Evolutionary conservation across 805 yeast species (phyloP), one percentile per base, ranked within the genome.

Genomic region (Middelhovenomyces tepae): DNA sequence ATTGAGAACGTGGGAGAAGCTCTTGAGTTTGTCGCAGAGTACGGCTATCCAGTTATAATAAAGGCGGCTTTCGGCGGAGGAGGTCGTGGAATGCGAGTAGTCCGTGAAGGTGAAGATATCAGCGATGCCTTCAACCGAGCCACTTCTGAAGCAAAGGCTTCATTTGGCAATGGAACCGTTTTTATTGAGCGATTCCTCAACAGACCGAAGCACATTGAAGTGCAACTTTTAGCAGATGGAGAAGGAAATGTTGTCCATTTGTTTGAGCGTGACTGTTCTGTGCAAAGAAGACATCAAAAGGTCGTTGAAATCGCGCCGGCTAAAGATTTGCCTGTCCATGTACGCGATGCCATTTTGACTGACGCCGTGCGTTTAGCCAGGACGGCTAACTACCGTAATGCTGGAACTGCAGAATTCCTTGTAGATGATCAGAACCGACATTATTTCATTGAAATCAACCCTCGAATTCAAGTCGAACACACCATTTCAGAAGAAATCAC

Each of bases 41-140:
- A 89, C 59, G 98, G 98, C 20, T 87, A 59, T 64, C 98, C 98
- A 6, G 97, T 91, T 31, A 89, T 89, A 62, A 86, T 89, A 64
- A 89, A 89, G 64, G 98, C 98, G 29, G 98, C 98, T 23, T 91
- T 82, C 54, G 98, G 98, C 59, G 98, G 98, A 65, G 98, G 98
- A 70, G 98, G 98, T 56, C 78, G 97, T 65, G 98, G 98, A 73
- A 91, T 89, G 97, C 78, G 98, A 66, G 98, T 89, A 32, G 98
- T 89, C 28, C 71, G 93, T 53, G 95, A 89, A 61, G 96, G 95
- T 50, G 98, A 91, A 49, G 84, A 78, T 58, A 74, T 89, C 39
- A 78, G 57, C 28, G 96, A 89, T 57, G 96, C 97, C 22, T 89
- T 91, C 66, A 64, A 69, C 51, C 79, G 98, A 63, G 97, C 97